These are phyloP conservation scores for Coemansia sp. DNA, from an alignment of 192 early-diverging fungal genomes.

Conservation along the genomic window DNA sequence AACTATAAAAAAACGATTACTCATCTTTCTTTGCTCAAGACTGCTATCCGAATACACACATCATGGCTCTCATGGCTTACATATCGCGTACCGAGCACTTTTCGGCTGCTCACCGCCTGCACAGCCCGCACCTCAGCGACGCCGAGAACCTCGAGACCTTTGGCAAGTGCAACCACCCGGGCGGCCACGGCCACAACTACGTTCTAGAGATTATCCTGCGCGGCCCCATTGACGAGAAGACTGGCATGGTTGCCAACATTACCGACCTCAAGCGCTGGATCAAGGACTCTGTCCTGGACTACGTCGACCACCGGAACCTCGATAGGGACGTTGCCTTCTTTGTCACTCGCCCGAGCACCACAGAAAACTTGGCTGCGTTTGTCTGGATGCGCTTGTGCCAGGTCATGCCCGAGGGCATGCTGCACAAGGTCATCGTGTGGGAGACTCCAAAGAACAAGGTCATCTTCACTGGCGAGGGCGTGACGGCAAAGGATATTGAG, in stretches of 20 bases:
- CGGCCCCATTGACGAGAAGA: constrained; percentile 65
- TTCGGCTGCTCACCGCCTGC: constrained; percentile 88
- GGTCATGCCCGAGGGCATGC: constrained; percentile 33
- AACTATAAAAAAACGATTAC: too few species aligned
- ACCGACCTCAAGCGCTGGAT: constrained; percentile 80
- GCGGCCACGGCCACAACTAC: constrained; percentile 94
- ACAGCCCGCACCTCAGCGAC: constrained; percentile 70
- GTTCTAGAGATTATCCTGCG: constrained; percentile 51
- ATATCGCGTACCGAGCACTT: constrained; percentile 80
- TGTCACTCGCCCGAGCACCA: constrained; percentile 66
- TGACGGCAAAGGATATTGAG: constrained; percentile 28
- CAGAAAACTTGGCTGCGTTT: constrained; percentile 89
- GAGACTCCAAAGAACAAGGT: constrained; percentile 56
- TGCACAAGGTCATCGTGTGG: constrained; percentile 42
- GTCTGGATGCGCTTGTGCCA: constrained; percentile 67
- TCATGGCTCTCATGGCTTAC: constrained; percentile 56
- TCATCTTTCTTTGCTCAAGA: background rate
- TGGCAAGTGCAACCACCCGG: constrained; percentile 88
- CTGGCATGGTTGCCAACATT: constrained; percentile 90
- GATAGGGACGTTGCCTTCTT: constrained; percentile 87
- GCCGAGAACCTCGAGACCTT: constrained; percentile 75
- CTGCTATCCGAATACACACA: background rate
- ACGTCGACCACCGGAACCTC: constrained; percentile 87
- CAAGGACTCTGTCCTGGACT: constrained; percentile 69
- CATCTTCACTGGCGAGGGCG: constrained; percentile 43